phyloP scores from a whole-genome alignment of 2,329 filamentous ascomycete species.

The Fusarium sterilihyphosum region DNA sequence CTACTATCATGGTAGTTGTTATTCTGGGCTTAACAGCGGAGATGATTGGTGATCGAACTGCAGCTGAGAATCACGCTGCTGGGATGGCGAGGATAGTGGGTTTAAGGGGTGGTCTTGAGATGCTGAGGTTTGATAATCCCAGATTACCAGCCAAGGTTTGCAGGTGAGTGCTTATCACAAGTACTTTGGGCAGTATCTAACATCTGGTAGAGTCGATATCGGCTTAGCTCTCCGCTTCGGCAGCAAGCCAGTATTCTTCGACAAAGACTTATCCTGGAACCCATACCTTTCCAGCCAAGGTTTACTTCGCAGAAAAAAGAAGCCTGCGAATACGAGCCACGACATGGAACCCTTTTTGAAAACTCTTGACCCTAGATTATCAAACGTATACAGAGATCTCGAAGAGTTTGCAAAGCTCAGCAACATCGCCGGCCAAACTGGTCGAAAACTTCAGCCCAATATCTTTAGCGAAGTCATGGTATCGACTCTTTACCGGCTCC shows the following conservation, averaged over 20 bases:
- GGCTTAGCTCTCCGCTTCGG: conserved; percentile 24
- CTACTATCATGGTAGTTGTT: conserved; percentile 34
- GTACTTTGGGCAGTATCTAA: background rate
- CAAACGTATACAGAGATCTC: conserved; percentile 24
- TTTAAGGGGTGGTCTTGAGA: conserved; percentile 28
- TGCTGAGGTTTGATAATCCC: conserved; percentile 27
- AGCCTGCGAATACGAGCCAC: background rate
- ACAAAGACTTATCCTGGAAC: conserved; percentile 23
- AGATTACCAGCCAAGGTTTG: conserved; percentile 35
- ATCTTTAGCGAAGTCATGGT: conserved; percentile 36
- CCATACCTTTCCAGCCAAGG: conserved; percentile 10
- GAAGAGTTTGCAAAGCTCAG: conserved; percentile 24
- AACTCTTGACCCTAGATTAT: conserved; percentile 16
- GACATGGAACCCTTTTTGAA: background rate
- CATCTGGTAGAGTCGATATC: conserved; percentile 17
- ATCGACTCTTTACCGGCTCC: conserved; percentile 22
- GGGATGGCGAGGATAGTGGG: conserved; percentile 31
- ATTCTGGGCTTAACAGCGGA: conserved; percentile 23
- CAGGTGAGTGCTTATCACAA: background rate
- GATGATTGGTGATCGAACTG: conserved; percentile 14
- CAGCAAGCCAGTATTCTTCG: conserved; percentile 18
- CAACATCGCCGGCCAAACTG: conserved; percentile 33
- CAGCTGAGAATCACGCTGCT: conserved; percentile 23
- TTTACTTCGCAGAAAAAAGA: background rate
- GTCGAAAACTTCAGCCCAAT: conserved; percentile 22